Evolutionary conservation across 352 stramenopile species (phyloP).

Genomic region (Globisporangium rhizosaccharum): DNA sequence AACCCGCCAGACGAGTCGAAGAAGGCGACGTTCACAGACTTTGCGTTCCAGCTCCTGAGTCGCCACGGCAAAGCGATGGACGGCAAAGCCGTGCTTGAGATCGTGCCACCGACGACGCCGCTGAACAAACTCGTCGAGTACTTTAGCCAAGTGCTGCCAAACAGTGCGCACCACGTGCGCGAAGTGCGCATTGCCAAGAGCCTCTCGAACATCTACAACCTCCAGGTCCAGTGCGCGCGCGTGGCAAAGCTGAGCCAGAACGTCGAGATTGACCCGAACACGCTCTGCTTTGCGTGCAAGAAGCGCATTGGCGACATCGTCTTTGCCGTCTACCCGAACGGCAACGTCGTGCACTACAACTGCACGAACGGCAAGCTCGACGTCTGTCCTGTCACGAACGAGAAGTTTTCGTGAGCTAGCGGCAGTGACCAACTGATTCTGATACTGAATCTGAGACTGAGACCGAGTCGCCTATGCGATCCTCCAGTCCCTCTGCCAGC

Average conservation of each 20-base stretch:
- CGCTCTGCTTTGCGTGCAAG: constrained; percentile 72
- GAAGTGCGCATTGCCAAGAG: constrained; percentile 78
- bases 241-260: constrained; percentile 73
- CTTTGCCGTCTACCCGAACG: constrained; percentile 84
- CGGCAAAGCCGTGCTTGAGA: constrained; percentile 53
- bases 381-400: constrained; percentile 73
- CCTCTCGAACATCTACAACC: constrained; percentile 87
- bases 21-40: constrained; percentile 73
- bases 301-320: constrained; percentile 88
- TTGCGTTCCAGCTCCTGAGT: constrained; percentile 67
- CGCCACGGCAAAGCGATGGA: constrained; percentile 79
- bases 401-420: constrained; percentile 45
- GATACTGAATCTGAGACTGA: no score
- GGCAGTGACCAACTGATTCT: no score
- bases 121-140: constrained; percentile 82
- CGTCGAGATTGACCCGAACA: constrained; percentile 80
- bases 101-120: constrained; percentile 65
- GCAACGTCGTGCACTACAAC: constrained; percentile 86
- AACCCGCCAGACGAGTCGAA: constrained; percentile 75
- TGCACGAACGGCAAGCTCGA: constrained; percentile 83
- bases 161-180: constrained; percentile 79
- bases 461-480: no score
- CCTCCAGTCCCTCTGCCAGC: no score
- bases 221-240: constrained; percentile 84
- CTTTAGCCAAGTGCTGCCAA: constrained; percentile 71